These are phyloP conservation scores for Westerdykella aurantiaca DNA, from an alignment of 2,329 filamentous ascomycete genomes.

Conservation along the genomic window DNA sequence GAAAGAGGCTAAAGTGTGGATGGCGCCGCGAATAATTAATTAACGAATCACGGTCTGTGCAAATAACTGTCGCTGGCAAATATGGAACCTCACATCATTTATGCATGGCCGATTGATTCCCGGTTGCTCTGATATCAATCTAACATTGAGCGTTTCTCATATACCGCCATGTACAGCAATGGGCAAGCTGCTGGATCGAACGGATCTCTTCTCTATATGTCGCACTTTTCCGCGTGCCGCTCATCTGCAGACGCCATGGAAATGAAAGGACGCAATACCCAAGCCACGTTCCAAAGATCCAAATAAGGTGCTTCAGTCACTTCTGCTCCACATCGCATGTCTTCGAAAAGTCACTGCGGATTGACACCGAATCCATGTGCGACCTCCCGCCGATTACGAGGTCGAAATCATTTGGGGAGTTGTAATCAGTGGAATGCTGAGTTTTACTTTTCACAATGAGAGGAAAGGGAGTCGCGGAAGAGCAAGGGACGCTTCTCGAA, in stretches of 20 bases:
- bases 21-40: too few species aligned
- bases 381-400: not conserved
- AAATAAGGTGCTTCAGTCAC: too few species aligned
- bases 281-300: not conserved
- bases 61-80: constrained; percentile 6
- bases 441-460: constrained; percentile 4
- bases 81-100: constrained; percentile 7
- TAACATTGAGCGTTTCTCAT: constrained; percentile 12
- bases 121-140: constrained; percentile 7
- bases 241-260: not conserved
- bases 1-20: too few species aligned
- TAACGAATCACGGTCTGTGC: constrained; percentile 6
- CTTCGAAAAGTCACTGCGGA: too few species aligned
- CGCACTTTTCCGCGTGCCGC: not conserved
- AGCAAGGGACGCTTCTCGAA: constrained; percentile 14
- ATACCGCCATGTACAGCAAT: constrained; percentile 7
- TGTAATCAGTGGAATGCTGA: not conserved
- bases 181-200: constrained; percentile 1
- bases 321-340: too few species aligned
- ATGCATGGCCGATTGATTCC: not conserved
- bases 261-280: not conserved
- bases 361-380: too few species aligned
- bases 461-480: constrained; percentile 3
- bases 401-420: not conserved
- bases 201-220: constrained; percentile 3